Evolutionary conservation across 371 early-diverging fungal genomes (phyloP).

Genomic region (Mucor velutinosus): DNA sequence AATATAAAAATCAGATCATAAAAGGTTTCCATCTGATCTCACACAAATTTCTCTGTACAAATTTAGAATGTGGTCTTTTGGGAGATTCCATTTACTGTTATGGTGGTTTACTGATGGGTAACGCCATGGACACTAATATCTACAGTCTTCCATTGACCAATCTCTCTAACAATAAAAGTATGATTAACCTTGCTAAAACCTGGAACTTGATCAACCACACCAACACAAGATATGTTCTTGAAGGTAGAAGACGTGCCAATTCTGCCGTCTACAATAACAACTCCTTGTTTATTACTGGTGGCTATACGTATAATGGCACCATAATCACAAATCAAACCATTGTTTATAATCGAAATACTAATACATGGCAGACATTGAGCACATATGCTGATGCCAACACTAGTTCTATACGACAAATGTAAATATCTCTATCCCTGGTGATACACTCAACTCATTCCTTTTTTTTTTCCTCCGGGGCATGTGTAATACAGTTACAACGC

Average conservation of each 20-base stretch:
- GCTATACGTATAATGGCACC: neutral
- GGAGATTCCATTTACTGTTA: neutral
- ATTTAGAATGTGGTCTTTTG: slow-evolving; percentile 1
- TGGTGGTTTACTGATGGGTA: neutral
- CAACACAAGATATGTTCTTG: neutral
- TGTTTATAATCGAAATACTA: neutral
- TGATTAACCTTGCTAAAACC: neutral
- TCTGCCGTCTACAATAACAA: neutral
- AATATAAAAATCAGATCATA: neutral
- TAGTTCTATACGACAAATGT: neutral
- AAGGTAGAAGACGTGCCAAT: slow-evolving; percentile 2
- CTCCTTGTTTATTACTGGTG: slow-evolving; percentile 1
- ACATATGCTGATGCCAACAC: slow-evolving; percentile 5
- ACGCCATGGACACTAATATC: neutral
- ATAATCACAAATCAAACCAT: slow-evolving; percentile 9
- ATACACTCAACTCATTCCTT: neutral
- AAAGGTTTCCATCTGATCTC: neutral
- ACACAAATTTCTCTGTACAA: neutral
- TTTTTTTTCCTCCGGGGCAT: neutral
- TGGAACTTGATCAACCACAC: neutral
- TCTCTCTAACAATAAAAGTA: neutral
- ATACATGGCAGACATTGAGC: slow-evolving; percentile 9
- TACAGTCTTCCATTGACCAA: neutral
- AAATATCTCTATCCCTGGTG: neutral
- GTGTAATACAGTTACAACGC: slow-evolving; percentile 3